Evolutionary conservation across 176 grass and related monocot species (phyloP), one percentile per base, ranked within the genome.

Genomic region (Phragmites australis): DNA sequence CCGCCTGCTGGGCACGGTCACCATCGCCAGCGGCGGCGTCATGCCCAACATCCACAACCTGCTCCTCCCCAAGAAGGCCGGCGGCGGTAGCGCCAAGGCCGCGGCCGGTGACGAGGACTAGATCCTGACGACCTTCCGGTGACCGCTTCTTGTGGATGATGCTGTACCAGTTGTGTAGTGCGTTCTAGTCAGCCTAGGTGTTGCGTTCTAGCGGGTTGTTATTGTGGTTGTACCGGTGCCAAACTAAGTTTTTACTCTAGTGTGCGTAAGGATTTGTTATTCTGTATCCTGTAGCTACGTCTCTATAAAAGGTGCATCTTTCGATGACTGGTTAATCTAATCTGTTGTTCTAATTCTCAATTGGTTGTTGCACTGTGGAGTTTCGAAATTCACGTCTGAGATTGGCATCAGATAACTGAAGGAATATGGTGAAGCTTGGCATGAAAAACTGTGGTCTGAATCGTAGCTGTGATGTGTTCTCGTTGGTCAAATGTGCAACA

Each of bases 41-140:
- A 99, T 99, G 96, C 96, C 96, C 23, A 99, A 99, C 92, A 99
- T 99, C 81, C 96, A 99, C 84, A 99, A 99, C 78, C 81, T 99
- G 42, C 90, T 99, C 14, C 90, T 99, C 46, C 96, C 96, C 68
- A 99, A 99, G 88, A 99, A 99, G 84, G 22, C 82, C 0, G 88
- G 88, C 0, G 79, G 79, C 0, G 75, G 86, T 23, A 80, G 82
- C 25, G 90, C 86, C 68, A 99, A 99, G 93, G 85, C 96, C 6
- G 96, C 79, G 1, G 77, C 92, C 3, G 92, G 66, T 1, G 92
- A 94, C 5, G 92, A 94, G 55, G 89, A 91, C 55, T 89, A 94
- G 67, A 87, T 70, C 37, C 26, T 25, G 6, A 26, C 13, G 21
- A 1, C 21, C 14, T 31, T 46, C 8, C 15, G 11, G 8, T 16